Base-by-base conservation (phyloP, 2,329 filamentous ascomycete species). In the Microsporum audouinii region DNA sequence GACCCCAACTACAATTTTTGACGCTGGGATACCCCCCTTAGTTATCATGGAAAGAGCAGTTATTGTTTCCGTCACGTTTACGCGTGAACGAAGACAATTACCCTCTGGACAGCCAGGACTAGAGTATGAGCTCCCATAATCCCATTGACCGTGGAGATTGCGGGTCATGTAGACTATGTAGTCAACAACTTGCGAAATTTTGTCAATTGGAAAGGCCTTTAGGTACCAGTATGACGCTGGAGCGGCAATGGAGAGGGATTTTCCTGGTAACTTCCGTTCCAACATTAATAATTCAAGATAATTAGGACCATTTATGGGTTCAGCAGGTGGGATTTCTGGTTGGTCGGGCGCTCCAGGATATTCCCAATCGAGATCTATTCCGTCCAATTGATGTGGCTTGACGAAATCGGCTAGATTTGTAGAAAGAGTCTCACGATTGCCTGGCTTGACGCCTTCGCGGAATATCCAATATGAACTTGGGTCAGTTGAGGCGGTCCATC, bases 331-430 rank as follows among this genome's bases (percentile, higher is more conserved):
- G 1, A 23, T 23, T 23, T 23, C 17, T 23, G 17, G 17, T 23
- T 1, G 17, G 17, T 23, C 17, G 17, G 17, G 17, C 7, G 53
- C 61, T 2, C 72, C 75, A 2, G 74, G 75, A 57, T 77, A 65
- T 61, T 71, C 76, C 64, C 68, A 72, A 49, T 76, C 75, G 60
- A 73, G 60, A 60, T 73, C 71, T 36, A 73, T 66, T 1, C 77
- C 77, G 56, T 78, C 76, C 0, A 79, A 63, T 3, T 68, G 66
- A 39, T 77, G 41, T 45, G 77, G 36, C 36, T 73, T 66, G 58
- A 79, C 17, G 64, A 82, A 74, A 34, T 74, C 59, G 63, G 73
- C 64, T 49, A 75, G 58, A 66, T 74, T 73, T 72, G 41, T 73
- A 31, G 71, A 65, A 43, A 79, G 72, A 31, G 45, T 73, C 2